These are phyloP conservation scores for Puccinellia tenuiflora DNA, from an alignment of 176 grass and related monocot species.

Conservation along the genomic window DNA sequence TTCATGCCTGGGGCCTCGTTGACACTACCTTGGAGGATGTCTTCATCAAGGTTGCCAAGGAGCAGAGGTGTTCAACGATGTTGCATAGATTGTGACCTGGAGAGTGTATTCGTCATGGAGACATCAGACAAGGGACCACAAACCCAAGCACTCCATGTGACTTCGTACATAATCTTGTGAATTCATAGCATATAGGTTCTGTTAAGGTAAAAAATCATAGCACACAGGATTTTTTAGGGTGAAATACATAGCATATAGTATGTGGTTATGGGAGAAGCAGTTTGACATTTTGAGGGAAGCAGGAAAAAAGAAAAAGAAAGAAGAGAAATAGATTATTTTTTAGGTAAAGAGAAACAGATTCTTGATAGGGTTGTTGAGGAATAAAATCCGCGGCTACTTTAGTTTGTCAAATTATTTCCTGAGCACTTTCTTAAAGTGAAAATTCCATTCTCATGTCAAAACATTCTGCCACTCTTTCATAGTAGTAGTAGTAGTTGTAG, in stretches of 20 bases:
- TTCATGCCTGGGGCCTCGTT: conserved; percentile 45
- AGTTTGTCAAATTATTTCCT: not conserved
- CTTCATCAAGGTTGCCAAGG: conserved; percentile 49
- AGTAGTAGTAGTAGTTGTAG: no score
- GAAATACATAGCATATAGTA: not conserved
- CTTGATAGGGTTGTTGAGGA: not conserved
- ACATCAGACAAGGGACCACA: not conserved
- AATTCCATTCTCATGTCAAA: not conserved
- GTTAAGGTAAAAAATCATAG: not conserved
- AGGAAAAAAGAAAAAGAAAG: not conserved
- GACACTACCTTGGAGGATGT: conserved; percentile 56
- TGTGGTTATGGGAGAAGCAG: not conserved
- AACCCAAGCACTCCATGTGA: not conserved
- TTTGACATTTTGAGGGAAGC: not conserved
- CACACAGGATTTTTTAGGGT: not conserved
- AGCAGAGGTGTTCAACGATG: conserved; percentile 21
- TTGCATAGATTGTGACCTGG: conserved; percentile 4
- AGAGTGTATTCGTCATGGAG: not conserved
- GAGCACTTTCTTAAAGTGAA: not conserved
- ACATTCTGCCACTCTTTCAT: not conserved
- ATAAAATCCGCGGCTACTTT: not conserved
- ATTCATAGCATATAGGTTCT: conserved; percentile 1
- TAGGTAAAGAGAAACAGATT: not conserved
- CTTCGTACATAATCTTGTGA: not conserved
- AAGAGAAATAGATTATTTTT: not conserved